Evolutionary conservation across 2,329 filamentous ascomycete genomes (phyloP).

Genomic region (Pestalotiopsis sp.): DNA sequence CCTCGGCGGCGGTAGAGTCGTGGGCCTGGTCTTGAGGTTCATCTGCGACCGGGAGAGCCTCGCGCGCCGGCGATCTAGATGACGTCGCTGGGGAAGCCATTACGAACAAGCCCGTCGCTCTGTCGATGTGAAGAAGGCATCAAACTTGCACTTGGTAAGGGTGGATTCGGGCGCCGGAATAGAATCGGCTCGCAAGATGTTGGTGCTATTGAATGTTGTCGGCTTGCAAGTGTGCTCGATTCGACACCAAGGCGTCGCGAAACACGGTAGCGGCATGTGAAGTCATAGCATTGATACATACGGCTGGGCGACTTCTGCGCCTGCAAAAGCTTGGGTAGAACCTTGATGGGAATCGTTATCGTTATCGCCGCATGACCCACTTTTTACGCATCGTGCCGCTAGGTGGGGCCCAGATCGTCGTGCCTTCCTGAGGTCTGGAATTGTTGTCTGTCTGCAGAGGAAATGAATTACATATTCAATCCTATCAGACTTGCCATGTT

Average conservation of each 20-base stretch:
- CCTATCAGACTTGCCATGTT: too few species aligned
- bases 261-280: neutral
- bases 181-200: neutral
- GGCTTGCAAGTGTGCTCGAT: neutral
- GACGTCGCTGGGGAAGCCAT: constrained; percentile 9
- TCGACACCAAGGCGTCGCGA: neutral
- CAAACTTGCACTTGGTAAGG: neutral
- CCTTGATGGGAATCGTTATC: too few species aligned
- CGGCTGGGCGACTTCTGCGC: neutral
- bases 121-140: neutral
- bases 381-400: too few species aligned
- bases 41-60: constrained; percentile 1
- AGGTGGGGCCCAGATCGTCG: too few species aligned
- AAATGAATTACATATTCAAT: too few species aligned
- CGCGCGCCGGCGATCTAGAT: neutral
- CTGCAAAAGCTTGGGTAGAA: neutral
- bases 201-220: neutral
- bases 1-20: constrained; percentile 5
- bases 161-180: neutral
- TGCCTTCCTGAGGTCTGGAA: too few species aligned
- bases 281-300: neutral
- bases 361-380: too few species aligned
- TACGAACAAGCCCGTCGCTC: neutral
- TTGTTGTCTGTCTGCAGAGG: too few species aligned
- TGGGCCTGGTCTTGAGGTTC: neutral